These are phyloP conservation scores for Fonsecaea pugnacius DNA, from an alignment of 2,329 filamentous ascomycete species.

Conservation along the genomic window DNA sequence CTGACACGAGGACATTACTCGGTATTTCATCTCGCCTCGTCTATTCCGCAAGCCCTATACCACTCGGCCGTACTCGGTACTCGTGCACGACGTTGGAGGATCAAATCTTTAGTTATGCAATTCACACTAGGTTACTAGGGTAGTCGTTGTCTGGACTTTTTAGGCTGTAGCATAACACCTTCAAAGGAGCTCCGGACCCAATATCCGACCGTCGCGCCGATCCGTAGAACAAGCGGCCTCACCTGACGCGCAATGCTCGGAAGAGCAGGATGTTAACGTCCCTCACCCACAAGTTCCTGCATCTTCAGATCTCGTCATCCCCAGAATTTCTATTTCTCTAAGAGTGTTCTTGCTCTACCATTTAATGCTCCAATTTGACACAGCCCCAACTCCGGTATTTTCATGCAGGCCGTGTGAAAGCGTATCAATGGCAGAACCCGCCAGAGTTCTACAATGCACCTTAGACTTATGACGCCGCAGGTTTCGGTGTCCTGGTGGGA, in stretches of 20 bases:
- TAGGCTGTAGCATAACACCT: not conserved
- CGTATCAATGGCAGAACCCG: slow-evolving; percentile 1
- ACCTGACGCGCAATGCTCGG: not conserved
- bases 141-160: not conserved
- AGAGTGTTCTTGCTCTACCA: not conserved
- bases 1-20: not conserved
- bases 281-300: not conserved
- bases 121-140: not conserved
- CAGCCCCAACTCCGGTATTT: not conserved
- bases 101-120: not conserved
- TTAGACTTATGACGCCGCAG: slow-evolving; percentile 18
- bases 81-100: not conserved
- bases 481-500: slow-evolving; percentile 41
- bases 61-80: not conserved
- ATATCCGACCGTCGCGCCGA: not conserved
- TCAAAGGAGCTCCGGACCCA: not conserved
- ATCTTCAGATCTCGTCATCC: not conserved
- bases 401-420: slow-evolving; percentile 7
- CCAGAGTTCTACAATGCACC: not conserved
- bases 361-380: not conserved
- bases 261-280: not conserved
- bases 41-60: not conserved
- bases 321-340: not conserved
- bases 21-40: not conserved
- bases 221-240: not conserved